Base-by-base conservation (phyloP, 805 yeast species). In the Huiozyma naganishii region DNA sequence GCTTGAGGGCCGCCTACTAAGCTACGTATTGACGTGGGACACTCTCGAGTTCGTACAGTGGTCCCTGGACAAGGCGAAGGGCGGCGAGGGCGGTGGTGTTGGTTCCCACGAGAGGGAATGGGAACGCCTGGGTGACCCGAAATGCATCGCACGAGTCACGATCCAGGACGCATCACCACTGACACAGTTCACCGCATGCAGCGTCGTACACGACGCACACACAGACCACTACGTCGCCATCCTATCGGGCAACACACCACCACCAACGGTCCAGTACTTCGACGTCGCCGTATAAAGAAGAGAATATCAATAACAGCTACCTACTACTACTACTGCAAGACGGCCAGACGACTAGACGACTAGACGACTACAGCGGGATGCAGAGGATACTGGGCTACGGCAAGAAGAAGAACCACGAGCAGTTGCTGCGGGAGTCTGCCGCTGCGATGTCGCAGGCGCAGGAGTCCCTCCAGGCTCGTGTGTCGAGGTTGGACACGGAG, bases 371-470 rank as follows among this genome's bases (percentile, higher is more conserved):
- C 23, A 17, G 23, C 23, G 4, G 23, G 33, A 62, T 62, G 66
- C 60, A 62, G 37, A 57, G 66, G 41, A 52, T 62, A 40, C 60
- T 62, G 46, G 66, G 66, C 1, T 57, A 55, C 47, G 64, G 64
- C 6, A 55, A 52, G 32, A 52, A 50, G 44, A 61, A 62, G 44
- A 48, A 47, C 7, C 64, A 61, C 36, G 66, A 61, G 11, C 63
- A 62, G 44, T 48, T 61, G 37, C 42, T 61, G 37, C 52, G 54
- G 43, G 65, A 62, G 37, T 61, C 66, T 10, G 51, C 53, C 13
- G 55, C 51, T 42, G 58, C 65, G 8, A 58, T 62, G 62, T 50
- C 52, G 36, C 55, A 57, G 34, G 65, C 65, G 3, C 65, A 61
- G 46, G 58, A 55, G 35, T 57, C 58, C 9, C 44, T 62, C 29